These are phyloP conservation scores for Suillus luteus DNA, from an alignment of 768 basidiomycete species.

Conservation along the genomic window DNA sequence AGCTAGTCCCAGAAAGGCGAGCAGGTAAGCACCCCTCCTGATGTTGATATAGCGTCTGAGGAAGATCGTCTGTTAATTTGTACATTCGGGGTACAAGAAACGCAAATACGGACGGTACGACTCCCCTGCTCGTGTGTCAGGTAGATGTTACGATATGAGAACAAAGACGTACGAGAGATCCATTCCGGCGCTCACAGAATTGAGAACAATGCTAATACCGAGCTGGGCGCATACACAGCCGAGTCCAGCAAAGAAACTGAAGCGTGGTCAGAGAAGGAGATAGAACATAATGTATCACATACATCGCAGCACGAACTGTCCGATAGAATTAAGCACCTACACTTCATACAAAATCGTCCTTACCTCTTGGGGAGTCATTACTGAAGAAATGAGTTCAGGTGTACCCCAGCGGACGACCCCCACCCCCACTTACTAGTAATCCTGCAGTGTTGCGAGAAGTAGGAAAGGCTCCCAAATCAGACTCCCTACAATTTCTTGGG, in stretches of 20 bases:
- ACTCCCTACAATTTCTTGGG: conserved; percentile 19
- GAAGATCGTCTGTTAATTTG: not conserved
- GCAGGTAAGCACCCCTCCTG: conserved; percentile 15
- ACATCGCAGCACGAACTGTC: conserved; percentile 14
- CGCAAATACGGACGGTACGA: not conserved
- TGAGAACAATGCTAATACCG: conserved; percentile 23
- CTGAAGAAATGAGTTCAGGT: not conserved
- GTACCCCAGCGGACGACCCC: not conserved
- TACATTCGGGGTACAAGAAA: not conserved
- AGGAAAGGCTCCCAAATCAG: conserved; percentile 23
- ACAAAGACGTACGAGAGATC: conserved; percentile 19
- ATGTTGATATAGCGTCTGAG: conserved; percentile 17
- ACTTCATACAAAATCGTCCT: not conserved
- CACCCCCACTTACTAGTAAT: conserved; percentile 16
- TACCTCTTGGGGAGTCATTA: conserved; percentile 15
- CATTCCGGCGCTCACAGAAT: conserved; percentile 24
- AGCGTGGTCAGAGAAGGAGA: conserved; percentile 9
- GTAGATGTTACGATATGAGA: not conserved
- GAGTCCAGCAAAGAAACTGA: conserved; percentile 23
- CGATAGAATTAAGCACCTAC: not conserved
- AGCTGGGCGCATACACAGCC: conserved; percentile 23
- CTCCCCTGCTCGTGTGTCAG: not conserved
- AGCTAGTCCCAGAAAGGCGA: conserved; percentile 14
- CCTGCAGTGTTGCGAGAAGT: conserved; percentile 22
- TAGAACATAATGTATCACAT: conserved; percentile 3